phyloP scores from a whole-genome alignment of 495 filamentous ascomycete species.

The Annulohypoxylon nitens region DNA sequence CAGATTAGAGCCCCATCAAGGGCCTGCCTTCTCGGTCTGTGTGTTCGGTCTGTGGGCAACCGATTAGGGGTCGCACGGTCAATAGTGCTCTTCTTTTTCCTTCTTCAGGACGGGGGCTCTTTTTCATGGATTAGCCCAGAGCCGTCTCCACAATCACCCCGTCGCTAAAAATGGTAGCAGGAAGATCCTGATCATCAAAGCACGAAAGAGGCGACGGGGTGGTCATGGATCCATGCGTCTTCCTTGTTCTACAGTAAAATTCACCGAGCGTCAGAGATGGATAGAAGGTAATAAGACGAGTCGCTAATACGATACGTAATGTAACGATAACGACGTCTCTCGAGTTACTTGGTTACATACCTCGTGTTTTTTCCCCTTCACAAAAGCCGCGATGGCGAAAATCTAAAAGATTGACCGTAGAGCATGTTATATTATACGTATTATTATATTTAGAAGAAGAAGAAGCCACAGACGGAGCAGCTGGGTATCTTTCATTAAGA shows the following conservation, averaged over 20 bases:
- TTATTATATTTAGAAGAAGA: conserved; percentile 27
- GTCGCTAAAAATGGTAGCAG: conserved; percentile 49
- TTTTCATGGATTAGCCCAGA: conserved; percentile 34
- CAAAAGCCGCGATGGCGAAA: conserved; percentile 30
- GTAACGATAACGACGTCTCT: conserved; percentile 27
- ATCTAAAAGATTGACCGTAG: conserved; percentile 18
- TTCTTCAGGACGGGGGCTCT: conserved; percentile 22
- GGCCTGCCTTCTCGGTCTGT: conserved; percentile 43
- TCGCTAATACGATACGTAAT: conserved; percentile 31
- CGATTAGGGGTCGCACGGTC: conserved; percentile 34
- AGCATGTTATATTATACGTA: conserved; percentile 29
- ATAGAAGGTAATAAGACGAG: conserved; percentile 31
- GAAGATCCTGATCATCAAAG: conserved; percentile 50
- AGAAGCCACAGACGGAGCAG: conserved; percentile 18
- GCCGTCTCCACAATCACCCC: conserved; percentile 48
- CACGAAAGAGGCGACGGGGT: conserved; percentile 45
- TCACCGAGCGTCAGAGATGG: conserved; percentile 28
- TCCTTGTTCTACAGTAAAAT: conserved; percentile 35
- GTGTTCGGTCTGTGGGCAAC: conserved; percentile 46
- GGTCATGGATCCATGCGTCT: conserved; percentile 36
- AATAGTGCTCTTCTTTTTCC: conserved; percentile 32
- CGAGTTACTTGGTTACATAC: conserved; percentile 41
- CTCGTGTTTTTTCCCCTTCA: conserved; percentile 30
- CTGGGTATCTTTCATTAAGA: conserved; percentile 20
- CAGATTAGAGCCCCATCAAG: conserved; percentile 46